Evolutionary conservation across 352 stramenopile species (phyloP).

Genomic region (Phytophthora sansomeana): DNA sequence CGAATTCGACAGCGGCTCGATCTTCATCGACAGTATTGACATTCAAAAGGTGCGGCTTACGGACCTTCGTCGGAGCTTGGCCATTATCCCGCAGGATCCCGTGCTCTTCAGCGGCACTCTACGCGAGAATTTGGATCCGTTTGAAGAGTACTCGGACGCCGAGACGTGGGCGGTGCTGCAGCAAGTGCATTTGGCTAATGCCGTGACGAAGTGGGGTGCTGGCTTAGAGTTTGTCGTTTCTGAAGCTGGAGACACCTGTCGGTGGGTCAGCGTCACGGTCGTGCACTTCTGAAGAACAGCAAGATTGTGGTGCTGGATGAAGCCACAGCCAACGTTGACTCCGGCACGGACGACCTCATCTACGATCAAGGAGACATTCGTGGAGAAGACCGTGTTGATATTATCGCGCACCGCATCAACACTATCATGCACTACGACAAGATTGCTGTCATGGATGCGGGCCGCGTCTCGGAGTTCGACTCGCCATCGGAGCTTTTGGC

Average conservation of each 20-base stretch:
- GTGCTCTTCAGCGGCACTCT: constrained; percentile 93
- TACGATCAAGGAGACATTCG: constrained; percentile 91
- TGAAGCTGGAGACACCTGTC: constrained; percentile 93
- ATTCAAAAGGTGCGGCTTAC: constrained; percentile 47
- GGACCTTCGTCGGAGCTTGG: constrained; percentile 46
- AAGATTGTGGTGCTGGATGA: constrained; percentile 95
- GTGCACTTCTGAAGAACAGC: constrained; percentile 90
- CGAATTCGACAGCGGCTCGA: constrained; percentile 60
- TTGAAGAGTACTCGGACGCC: constrained; percentile 73
- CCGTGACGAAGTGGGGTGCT: constrained; percentile 57
- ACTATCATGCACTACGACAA: constrained; percentile 94
- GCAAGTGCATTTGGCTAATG: constrained; percentile 64
- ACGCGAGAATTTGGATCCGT: constrained; percentile 93
- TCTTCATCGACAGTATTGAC: constrained; percentile 90
- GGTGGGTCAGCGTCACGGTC: constrained; percentile 93
- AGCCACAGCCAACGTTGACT: constrained; percentile 92
- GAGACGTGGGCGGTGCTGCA: constrained; percentile 68
- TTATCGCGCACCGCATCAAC: constrained; percentile 51
- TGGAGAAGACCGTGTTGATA: constrained; percentile 90
- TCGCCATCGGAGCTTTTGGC: constrained; percentile 75
- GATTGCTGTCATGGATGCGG: constrained; percentile 90
- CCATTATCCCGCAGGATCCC: constrained; percentile 81
- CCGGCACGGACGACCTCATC: constrained; percentile 61
- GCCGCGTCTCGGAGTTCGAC: constrained; percentile 84
- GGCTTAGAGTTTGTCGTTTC: constrained; percentile 86